These are phyloP conservation scores for Hypericum androsaemum DNA, from an alignment of 345 rosid species.

Conservation along the genomic window DNA sequence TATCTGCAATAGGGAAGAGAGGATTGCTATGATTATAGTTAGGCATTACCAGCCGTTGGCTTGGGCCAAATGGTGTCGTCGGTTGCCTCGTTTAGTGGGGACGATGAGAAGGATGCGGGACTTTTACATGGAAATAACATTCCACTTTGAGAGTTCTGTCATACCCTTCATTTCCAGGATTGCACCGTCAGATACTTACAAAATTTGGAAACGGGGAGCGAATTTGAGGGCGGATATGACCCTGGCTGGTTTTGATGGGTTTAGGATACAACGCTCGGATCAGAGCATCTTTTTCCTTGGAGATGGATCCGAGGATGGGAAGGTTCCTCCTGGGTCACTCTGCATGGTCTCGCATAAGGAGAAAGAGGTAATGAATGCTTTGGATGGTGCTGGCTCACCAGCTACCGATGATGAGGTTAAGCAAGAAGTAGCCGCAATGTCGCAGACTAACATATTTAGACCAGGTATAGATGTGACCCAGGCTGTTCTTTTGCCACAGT, in stretches of 20 bases:
- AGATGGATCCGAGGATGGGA: conserved; percentile 83
- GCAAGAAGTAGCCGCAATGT: conserved; percentile 88
- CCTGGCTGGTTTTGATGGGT: conserved; percentile 96
- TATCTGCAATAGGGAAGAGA: conserved; percentile 92
- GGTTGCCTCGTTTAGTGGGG: conserved; percentile 84
- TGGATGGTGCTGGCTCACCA: conserved; percentile 94
- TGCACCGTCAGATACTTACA: conserved; percentile 97
- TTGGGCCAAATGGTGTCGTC: conserved; percentile 98
- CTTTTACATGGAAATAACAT: conserved; percentile 95
- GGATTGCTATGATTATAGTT: conserved; percentile 81
- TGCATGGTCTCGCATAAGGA: conserved; percentile 92
- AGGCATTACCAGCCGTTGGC: conserved; percentile 95
- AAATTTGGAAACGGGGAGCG: conserved; percentile 97
- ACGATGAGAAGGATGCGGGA: conserved; percentile 79
- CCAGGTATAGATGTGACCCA: conserved; percentile 99
- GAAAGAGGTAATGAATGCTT: conserved; percentile 85
- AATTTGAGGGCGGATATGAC: conserved; percentile 99
- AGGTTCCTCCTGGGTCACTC: conserved; percentile 58
- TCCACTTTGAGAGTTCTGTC: conserved; percentile 96
- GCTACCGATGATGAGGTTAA: conserved; percentile 92
- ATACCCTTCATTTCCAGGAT: conserved; percentile 93
- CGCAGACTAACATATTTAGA: conserved; percentile 96
- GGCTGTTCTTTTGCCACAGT: conserved; percentile 82
- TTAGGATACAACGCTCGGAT: conserved; percentile 85
- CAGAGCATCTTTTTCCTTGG: conserved; percentile 88